A percentile compares a stretch with the other conserved stretches of the same genome.
phyloP scores from a whole-genome alignment of 768 basidiomycete genomes.

The Auriscalpium vulgare region DNA sequence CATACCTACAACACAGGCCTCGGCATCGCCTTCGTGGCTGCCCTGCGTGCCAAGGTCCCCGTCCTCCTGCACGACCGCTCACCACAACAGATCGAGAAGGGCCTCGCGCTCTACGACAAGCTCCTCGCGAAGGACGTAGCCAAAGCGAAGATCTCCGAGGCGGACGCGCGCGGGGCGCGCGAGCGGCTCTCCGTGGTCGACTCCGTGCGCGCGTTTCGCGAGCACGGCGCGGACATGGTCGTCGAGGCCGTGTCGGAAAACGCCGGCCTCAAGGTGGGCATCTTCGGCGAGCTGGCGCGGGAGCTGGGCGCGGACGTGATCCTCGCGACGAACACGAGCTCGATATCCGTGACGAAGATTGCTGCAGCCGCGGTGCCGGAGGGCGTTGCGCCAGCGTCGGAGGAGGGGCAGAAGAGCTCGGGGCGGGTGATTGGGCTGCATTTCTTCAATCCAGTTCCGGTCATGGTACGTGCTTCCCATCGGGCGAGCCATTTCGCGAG shows the following conservation, averaged over 20 bases:
- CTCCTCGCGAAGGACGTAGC: conserved; percentile 83
- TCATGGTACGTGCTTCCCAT: conserved; percentile 57
- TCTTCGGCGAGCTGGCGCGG: conserved; percentile 66
- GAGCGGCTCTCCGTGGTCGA: conserved; percentile 56
- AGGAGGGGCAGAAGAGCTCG: conserved; percentile 54
- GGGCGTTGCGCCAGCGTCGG: conserved; percentile 49
- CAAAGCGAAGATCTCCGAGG: conserved; percentile 66
- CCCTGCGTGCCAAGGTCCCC: conserved; percentile 77
- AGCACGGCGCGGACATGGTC: conserved; percentile 69
- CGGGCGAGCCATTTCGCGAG: background rate
- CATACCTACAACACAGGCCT: conserved; percentile 39
- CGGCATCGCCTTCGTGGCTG: conserved; percentile 85
- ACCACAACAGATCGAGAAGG: conserved; percentile 61
- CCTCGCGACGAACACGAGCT: conserved; percentile 88
- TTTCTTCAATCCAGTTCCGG: conserved; percentile 96
- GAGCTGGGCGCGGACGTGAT: conserved; percentile 69
- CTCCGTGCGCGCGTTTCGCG: conserved; percentile 52
- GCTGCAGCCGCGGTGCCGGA: conserved; percentile 68
- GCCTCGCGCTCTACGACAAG: conserved; percentile 67
- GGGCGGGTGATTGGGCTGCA: conserved; percentile 82
- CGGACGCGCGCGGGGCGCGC: conserved; percentile 67
- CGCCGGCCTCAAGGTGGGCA: conserved; percentile 63
- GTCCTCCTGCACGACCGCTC: conserved; percentile 84
- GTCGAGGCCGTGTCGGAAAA: conserved; percentile 92
- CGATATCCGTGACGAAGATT: conserved; percentile 91